Evolutionary conservation across 768 basidiomycete genomes (phyloP), one percentile per base, ranked within the genome.

Genomic region (Lactifluus echinatus): DNA sequence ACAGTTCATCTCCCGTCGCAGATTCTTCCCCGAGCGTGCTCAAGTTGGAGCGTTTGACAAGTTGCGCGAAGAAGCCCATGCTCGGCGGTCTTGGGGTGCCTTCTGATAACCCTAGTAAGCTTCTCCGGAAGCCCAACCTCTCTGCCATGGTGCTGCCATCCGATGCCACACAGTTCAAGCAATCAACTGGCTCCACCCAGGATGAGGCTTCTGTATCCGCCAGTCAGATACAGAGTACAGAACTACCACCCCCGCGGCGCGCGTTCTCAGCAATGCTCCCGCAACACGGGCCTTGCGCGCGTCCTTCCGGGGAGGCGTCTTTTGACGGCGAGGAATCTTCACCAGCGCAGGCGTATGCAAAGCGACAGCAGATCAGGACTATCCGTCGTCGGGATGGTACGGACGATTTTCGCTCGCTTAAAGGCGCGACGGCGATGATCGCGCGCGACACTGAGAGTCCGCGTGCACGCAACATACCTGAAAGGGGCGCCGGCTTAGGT

Each of bases 331-430:
- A 76, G 12, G 86, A 87, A 62, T 78, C 83, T 78, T 88, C 87
- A 29, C 88, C 89, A 40, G 89, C 89, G 33, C 84, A 85, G 64
- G 87, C 87, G 4, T 91, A 90, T 66, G 80, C 85, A 0, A 83
- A 81, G 64, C 81, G 89, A 37, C 88, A 89, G 57, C 82, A 87
- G 60, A 77, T 81, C 15, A 88, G 81, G 74, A 87, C 89, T 1
- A 80, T 90, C 57, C 77, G 89, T 50, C 75, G 87, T 42, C 83
- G 87, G 63, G 89, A 90, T 64, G 89, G 89, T 8, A 89, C 86
- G 11, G 87, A 90, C 52, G 86, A 89, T 68, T 84, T 89, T 63
- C 75, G 84, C 57, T 85, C 87, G 21, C 69, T 86, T 17, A 85
- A 85, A n/a, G 83, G 85, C 15, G 82, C 77, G 11, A 83, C 78